Evolutionary conservation across 1,284 basidiomycete genomes (phyloP), one percentile per base, ranked within the genome.

Genomic region (Thecaphora thlaspeos): DNA sequence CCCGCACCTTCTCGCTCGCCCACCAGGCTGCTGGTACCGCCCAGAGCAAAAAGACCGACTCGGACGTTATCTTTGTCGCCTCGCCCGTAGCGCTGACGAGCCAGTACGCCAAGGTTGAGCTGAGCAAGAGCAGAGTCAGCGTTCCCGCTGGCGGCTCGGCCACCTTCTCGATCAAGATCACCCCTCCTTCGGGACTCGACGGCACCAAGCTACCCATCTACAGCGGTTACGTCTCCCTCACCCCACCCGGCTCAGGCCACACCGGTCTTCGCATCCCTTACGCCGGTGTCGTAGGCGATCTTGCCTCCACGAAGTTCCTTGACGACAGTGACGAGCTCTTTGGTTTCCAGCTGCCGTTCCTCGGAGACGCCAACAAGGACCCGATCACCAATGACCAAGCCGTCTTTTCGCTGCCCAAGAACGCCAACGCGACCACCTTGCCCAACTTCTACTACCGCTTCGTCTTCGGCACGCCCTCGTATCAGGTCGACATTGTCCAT

Each of bases 141-240:
- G 70, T 82, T 9, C 56, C 55, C n/a, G 75, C 81, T 3, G 79
- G 79, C 10, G 64, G 73, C 12, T 71, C 66, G 0, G 69, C 73
- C 43, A 52, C 59, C 23, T 66, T 81, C 47, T 71, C 61, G 9
- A 78, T 76, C 17, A 67, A 55, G 37, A 77, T 82, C 68, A 76
- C 73, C 0, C 75, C 82, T 0, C 86, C 85, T 8, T 45, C 30
- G 1, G 80, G 80, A 4, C 67, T 83, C 28, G 81, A 84, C 55
- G 64, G 80, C 0, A 73, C 79, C 12, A 80, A 81, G 3, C 82
- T 83, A 71, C 85, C 85, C 7, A 80, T 86, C 43, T 86, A 81
- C 79, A 84, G 83, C 39, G 85, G 85, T 4, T 85, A 82, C 79
- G 82, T 86, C 59, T 75, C 84, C 54, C 78, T 84, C 46, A 73